Base-by-base conservation (phyloP, 2,329 filamentous ascomycete genomes). In the Ploettnerulaceae sp. region DNA sequence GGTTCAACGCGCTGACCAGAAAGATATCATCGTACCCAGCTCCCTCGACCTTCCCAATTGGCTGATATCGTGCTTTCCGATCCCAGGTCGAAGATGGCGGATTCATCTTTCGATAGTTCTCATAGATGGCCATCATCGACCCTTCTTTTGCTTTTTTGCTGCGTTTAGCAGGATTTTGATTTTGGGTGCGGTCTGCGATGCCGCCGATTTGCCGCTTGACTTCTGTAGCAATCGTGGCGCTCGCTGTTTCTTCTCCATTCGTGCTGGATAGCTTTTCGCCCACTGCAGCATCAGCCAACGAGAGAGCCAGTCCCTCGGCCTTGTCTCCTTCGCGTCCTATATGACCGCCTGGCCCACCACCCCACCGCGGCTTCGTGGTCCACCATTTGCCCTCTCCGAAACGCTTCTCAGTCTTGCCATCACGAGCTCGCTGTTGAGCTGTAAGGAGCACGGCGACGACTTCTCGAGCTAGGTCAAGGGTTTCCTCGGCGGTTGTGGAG, bases 361-460 rank as follows among this genome's bases (percentile, higher is more conserved):
- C 80, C 80, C 80, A 84, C 46, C 80, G 73, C 25, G 70, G 75
- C 56, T 71, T 72, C 6, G 70, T 73, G 0, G 77, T 71, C 80
- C 80, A 84, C 80, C 80, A 84, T 49, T 74, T 67, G 14, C 69
- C 74, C 43, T 79, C 71, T 1, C 79, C 80, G 46, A 81, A 72
- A 0, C 75, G 70, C 40, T 69, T 70, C 62, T 84, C 81, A 0
- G 64, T 64, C 47, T 71, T 75, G 24, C 76, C 76, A 53, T 82
- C 72, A 11, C 80, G 75, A 8, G 73, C 70, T 14, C 81, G 75
- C 52, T 83, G 79, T 60, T 85, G 81, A 0, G 81, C 81, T 6
- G 79, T 79, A 36, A 82, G 67, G 3, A 85, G 67, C 0, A 77
- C 73, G 3, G 79, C 77, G 21, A 81, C 67, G 0, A 83, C 61